These are phyloP conservation scores for Phalaenopsis equestris DNA, from an alignment of 106 monocot species.

Conservation along the genomic window DNA sequence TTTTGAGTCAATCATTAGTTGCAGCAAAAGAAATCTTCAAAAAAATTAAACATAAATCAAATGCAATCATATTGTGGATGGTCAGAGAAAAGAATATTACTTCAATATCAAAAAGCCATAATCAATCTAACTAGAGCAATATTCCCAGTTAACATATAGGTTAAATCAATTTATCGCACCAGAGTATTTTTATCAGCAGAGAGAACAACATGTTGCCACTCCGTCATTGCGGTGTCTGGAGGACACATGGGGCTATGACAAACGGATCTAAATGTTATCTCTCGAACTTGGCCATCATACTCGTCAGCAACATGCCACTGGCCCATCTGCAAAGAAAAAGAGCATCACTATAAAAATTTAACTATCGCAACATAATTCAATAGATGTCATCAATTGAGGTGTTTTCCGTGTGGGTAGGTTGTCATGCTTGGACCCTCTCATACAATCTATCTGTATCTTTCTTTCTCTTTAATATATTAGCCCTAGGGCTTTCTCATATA, in stretches of 20 bases:
- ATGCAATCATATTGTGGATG: neutral
- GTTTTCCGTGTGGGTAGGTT: too few relatives aligned
- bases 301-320: conserved; percentile 95
- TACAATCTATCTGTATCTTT: too few relatives aligned
- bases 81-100: neutral
- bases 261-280: conserved; percentile 84
- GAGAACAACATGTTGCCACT: conserved; percentile 90
- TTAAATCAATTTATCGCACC: conserved; percentile 28
- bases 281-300: conserved; percentile 90
- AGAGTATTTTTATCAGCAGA: conserved; percentile 64
- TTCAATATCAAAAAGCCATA: neutral
- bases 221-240: conserved; percentile 93
- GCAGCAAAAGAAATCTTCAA: neutral
- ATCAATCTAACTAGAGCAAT: neutral
- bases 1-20: conserved; percentile 6
- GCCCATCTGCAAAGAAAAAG: conserved; percentile 53
- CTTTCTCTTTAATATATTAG: too few relatives aligned
- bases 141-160: neutral
- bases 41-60: neutral
- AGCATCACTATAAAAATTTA: neutral
- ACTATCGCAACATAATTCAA: neutral
- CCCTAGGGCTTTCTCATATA: too few relatives aligned
- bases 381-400: neutral
- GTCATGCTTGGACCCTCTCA: too few relatives aligned
- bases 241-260: conserved; percentile 99